Percentiles rank a stretch among this genome's conserved stretches.
Conservation (phyloP, 164 flowering plant genomes). For the Kalanchoe fedtschenkoi region DNA sequence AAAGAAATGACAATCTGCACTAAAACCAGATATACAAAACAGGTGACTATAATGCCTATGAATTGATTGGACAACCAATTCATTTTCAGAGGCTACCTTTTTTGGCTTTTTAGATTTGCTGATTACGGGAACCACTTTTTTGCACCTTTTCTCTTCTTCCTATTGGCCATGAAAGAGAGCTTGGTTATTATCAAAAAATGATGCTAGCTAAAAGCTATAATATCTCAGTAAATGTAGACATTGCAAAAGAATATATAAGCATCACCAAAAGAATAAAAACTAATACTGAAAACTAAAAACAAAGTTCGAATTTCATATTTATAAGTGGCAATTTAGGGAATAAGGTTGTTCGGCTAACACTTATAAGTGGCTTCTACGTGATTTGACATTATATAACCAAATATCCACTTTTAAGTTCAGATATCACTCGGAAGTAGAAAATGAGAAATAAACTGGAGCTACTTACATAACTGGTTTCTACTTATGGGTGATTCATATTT, state of each 20-base stretch:
- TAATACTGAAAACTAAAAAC: neutral
- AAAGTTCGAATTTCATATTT: too few relatives aligned
- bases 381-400: too few relatives aligned
- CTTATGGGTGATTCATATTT: too few relatives aligned
- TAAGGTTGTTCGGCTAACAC: too few relatives aligned
- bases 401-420: too few relatives aligned
- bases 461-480: too few relatives aligned
- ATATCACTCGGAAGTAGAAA: too few relatives aligned
- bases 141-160: constrained; percentile 50
- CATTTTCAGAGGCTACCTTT: constrained; percentile 20
- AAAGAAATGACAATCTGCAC: neutral
- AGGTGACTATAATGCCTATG: neutral
- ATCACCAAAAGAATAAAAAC: too few relatives aligned
- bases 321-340: too few relatives aligned
- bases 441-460: too few relatives aligned
- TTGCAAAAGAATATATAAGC: neutral
- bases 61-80: neutral
- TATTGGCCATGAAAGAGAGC: constrained; percentile 7
- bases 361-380: too few relatives aligned
- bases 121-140: constrained; percentile 10
- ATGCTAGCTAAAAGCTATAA: neutral
- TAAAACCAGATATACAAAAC: too few relatives aligned
- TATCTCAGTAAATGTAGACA: neutral
- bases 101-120: constrained; percentile 20
- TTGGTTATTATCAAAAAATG: neutral